These are phyloP conservation scores for Xerocomus brunneocitrinus DNA, from an alignment of 768 basidiomycete species.

Conservation along the genomic window DNA sequence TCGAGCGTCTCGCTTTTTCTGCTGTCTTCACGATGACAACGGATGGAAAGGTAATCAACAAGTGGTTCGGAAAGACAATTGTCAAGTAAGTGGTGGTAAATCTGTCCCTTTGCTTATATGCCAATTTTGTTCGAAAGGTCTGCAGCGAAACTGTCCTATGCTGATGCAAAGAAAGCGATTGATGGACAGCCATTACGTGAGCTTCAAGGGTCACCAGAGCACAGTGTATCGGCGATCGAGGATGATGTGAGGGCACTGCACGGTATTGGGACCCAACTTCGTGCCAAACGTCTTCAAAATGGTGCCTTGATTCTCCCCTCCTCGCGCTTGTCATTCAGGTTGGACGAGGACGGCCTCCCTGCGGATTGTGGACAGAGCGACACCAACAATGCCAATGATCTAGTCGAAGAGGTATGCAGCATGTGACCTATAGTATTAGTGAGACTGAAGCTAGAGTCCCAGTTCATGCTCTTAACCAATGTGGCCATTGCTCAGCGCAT, in stretches of 20 bases:
- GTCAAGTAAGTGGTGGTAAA: conserved; percentile 59
- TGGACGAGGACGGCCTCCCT: conserved; percentile 79
- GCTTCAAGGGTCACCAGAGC: conserved; percentile 51
- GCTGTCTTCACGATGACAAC: conserved; percentile 80
- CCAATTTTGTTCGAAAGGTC: conserved; percentile 49
- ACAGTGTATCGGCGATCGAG: conserved; percentile 57
- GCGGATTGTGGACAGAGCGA: conserved; percentile 69
- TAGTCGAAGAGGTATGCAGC: conserved; percentile 80
- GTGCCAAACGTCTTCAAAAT: conserved; percentile 66
- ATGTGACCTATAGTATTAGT: background rate
- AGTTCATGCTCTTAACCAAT: conserved; percentile 96
- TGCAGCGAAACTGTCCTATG: conserved; percentile 79
- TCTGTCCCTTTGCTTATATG: background rate
- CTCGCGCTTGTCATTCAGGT: conserved; percentile 64
- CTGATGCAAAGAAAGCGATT: conserved; percentile 76
- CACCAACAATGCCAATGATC: conserved; percentile 63
- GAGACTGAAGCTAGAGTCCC: conserved; percentile 5
- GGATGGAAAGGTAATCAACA: conserved; percentile 78
- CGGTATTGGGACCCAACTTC: conserved; percentile 67
- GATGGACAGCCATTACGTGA: conserved; percentile 60
- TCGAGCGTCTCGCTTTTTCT: conserved; percentile 90
- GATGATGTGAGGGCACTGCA: conserved; percentile 71
- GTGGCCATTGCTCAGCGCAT: conserved; percentile 88
- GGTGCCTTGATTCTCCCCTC: conserved; percentile 75
- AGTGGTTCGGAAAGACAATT: conserved; percentile 91